phyloP scores from a whole-genome alignment of 108 stramenopile genomes.

The Skeletonema menzelii region DNA sequence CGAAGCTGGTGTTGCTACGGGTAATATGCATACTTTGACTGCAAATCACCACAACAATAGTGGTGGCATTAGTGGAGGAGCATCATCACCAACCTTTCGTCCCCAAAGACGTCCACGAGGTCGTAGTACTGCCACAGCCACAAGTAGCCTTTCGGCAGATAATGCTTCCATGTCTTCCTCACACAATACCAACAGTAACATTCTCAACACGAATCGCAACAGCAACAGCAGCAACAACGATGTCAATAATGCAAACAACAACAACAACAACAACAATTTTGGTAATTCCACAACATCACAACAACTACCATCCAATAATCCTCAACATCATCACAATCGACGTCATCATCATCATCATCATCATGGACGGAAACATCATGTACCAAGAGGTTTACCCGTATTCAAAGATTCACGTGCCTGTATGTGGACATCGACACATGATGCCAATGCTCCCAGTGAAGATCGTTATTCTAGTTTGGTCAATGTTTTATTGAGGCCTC shows the following conservation, averaged over 20 bases:
- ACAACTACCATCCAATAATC: background rate
- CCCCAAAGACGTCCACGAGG: background rate
- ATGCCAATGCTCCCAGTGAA: conserved; percentile 78
- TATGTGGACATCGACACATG: conserved; percentile 83
- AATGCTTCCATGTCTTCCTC: background rate
- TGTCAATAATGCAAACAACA: background rate
- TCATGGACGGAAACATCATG: conserved; percentile 29
- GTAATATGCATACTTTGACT: background rate
- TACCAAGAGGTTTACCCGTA: conserved; percentile 58
- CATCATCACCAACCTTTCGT: background rate
- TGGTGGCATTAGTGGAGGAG: background rate
- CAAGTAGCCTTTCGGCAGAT: background rate
- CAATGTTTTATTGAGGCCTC: conserved; percentile 66
- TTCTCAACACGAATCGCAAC: too few relatives aligned
- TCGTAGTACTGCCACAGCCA: background rate
- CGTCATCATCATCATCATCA: conserved; percentile 1
- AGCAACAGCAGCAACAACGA: background rate
- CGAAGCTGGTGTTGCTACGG: too few relatives aligned
- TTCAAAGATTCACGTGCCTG: conserved; percentile 65
- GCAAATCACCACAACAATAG: background rate
- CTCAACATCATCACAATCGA: background rate
- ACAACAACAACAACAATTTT: background rate
- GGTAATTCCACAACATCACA: background rate
- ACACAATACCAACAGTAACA: background rate
- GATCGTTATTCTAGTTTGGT: conserved; percentile 78